Base-by-base conservation (phyloP, 139 green algal species). In the Trebouxia sp. region DNA sequence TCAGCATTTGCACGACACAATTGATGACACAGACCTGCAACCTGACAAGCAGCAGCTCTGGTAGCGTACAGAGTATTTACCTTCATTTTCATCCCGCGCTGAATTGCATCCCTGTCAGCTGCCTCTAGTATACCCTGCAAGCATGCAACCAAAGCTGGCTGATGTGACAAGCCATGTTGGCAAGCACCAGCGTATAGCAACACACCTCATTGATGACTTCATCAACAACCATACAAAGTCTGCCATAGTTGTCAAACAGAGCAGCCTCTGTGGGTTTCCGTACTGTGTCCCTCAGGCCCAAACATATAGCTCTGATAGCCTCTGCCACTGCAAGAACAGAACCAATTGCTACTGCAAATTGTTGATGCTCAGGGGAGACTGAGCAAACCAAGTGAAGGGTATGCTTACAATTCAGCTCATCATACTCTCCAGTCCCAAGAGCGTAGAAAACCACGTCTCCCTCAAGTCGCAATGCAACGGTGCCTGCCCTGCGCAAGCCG, bases 341-440 rank as follows among this genome's bases (percentile, higher is more conserved):
- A 70, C 22, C 50, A 58, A 28, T 58, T 58, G 50, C 2, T 58
- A 6, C 50, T 58, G 50, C 50, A 5, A 3, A 5, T 58, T 17
- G 20, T 58, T 58, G 3, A 58, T 58, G 50, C 50, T 28, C 20
- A 22, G 50, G 2, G 50, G 50, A 17, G 26, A 22, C 4, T 28
- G 4, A 28, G 50, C 50, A n/a, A 24, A 70, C 15, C 26, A 35
- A 45, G 26, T 41, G 4, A 1, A 70, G 28, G 17, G 15, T 14
- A 28, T 1, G 39, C 80, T 39, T 30, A 84, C 80, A 51, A 7
- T 47, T 79, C 26, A 84, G 72, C 42, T 84, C 80, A 55, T 84
- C 80, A 62, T 84, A 84, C 35, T 84, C 80, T 56, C 80, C 80
- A 37, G 53, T 84, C 30, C 80, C 80, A 32, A 80, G 32, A 17